Evolutionary conservation across 2,329 filamentous ascomycete species (phyloP).

Genomic region (Macrophomina tecta): DNA sequence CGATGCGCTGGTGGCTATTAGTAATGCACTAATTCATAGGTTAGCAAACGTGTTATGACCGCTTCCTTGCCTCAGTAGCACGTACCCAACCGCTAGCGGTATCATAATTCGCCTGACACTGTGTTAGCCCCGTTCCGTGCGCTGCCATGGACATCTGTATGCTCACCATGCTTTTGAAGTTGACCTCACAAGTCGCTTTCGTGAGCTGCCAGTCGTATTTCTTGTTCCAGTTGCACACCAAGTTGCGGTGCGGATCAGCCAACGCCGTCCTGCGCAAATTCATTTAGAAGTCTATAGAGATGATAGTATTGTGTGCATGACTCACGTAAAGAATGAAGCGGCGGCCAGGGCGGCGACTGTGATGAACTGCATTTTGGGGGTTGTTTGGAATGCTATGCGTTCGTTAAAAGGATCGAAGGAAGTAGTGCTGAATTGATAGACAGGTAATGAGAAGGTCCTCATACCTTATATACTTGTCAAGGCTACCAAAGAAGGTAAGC

Average conservation of each 20-base stretch:
- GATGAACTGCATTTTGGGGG: no score
- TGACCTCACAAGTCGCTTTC: neutral
- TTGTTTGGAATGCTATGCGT: no score
- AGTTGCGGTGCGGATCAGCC: neutral
- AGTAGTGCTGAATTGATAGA: no score
- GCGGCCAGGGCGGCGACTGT: neutral
- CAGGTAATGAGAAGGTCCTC: no score
- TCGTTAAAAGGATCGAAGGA: no score
- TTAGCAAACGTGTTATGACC: neutral
- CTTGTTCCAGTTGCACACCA: neutral
- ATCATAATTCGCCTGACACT: neutral
- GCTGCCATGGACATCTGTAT: neutral
- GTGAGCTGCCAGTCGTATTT: slow-evolving; percentile 4
- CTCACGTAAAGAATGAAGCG: neutral
- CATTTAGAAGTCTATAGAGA: neutral
- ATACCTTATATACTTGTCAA: no score
- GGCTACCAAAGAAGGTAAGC: no score
- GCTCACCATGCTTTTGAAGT: slow-evolving; percentile 1
- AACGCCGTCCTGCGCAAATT: neutral
- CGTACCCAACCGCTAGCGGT: neutral
- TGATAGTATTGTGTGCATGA: neutral
- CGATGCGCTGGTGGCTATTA: slow-evolving; percentile 3
- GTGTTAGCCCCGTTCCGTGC: neutral
- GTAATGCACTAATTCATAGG: neutral
- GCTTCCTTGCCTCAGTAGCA: neutral